phyloP scores from a whole-genome alignment of 225 moss, liverwort and hornwort genomes.

The Neckera pumila region DNA sequence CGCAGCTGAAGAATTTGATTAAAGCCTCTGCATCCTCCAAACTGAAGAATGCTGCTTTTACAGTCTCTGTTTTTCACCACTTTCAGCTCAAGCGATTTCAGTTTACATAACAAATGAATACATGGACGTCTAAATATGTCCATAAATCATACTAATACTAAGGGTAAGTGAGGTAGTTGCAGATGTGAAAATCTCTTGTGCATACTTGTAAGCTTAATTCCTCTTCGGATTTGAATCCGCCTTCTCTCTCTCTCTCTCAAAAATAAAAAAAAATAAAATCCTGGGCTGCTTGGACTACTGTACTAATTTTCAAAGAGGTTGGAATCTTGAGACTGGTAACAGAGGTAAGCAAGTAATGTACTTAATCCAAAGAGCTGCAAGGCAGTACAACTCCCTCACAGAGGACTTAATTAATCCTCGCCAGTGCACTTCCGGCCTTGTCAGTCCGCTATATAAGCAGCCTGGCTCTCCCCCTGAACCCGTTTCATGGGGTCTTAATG shows the following conservation, averaged over 20 bases:
- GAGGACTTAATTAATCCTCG: background rate
- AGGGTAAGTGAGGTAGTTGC: background rate
- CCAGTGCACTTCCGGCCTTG: background rate
- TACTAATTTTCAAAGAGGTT: background rate
- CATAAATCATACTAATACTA: background rate
- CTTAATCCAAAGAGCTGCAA: background rate
- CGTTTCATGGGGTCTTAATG: constrained; percentile 18
- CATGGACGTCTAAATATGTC: background rate
- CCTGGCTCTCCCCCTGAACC: background rate
- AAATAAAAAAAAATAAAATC: background rate
- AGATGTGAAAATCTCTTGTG: background rate
- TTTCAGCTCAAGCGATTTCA: background rate
- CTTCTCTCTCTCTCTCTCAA: background rate
- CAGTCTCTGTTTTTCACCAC: background rate
- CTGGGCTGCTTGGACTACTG: background rate
- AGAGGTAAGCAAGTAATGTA: background rate
- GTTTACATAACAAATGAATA: background rate
- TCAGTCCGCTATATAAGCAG: constrained; percentile 20
- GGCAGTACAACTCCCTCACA: background rate
- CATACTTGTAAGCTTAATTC: background rate
- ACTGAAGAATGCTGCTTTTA: background rate
- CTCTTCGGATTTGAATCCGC: no score
- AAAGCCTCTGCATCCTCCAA: background rate
- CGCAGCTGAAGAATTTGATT: background rate
- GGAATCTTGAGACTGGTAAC: background rate